A percentile compares a stretch with the other conserved stretches of the same genome.
These are phyloP conservation scores for Solanum ossicruentum DNA, from an alignment of 257 asterid species.

Conservation along the genomic window DNA sequence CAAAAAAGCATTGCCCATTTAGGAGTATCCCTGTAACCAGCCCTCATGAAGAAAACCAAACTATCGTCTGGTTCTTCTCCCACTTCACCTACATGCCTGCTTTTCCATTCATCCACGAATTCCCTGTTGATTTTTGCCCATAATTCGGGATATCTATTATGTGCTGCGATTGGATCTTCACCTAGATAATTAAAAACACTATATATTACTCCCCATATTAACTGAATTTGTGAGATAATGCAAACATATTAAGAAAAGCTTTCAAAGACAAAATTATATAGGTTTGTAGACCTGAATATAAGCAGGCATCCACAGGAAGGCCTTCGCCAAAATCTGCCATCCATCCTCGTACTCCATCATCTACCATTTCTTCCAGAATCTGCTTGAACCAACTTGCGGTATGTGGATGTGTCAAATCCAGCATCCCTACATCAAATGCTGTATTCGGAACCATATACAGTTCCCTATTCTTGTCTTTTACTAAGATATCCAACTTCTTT, in stretches of 20 bases:
- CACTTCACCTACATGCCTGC: constrained; percentile 13
- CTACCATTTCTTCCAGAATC: constrained; percentile 73
- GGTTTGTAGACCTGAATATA: constrained; percentile 49
- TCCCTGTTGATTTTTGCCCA: constrained; percentile 85
- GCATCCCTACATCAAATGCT: constrained; percentile 91
- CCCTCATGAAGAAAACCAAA: constrained; percentile 91
- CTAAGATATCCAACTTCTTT: constrained; percentile 57
- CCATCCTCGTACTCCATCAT: constrained; percentile 96
- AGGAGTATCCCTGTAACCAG: constrained; percentile 77
- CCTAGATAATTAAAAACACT: constrained; percentile 29
- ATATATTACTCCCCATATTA: not conserved
- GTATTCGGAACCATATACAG: constrained; percentile 90
- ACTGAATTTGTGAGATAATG: too few relatives aligned
- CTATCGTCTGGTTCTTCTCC: constrained; percentile 27
- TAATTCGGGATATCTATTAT: constrained; percentile 81
- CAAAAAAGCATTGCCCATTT: constrained; percentile 81
- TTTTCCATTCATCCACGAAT: constrained; percentile 76
- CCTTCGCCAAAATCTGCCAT: constrained; percentile 99
- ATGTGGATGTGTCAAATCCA: constrained; percentile 79
- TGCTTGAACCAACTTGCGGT: constrained; percentile 77
- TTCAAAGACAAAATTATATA: not conserved
- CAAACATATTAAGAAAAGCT: too few relatives aligned
- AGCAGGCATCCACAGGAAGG: constrained; percentile 82
- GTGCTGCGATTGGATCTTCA: constrained; percentile 87
- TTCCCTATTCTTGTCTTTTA: constrained; percentile 62